Percentiles rank a stretch among this genome's conserved stretches.
Evolutionary conservation across 306 rosid genomes (phyloP).

Genomic region (Lagenaria siceraria): DNA sequence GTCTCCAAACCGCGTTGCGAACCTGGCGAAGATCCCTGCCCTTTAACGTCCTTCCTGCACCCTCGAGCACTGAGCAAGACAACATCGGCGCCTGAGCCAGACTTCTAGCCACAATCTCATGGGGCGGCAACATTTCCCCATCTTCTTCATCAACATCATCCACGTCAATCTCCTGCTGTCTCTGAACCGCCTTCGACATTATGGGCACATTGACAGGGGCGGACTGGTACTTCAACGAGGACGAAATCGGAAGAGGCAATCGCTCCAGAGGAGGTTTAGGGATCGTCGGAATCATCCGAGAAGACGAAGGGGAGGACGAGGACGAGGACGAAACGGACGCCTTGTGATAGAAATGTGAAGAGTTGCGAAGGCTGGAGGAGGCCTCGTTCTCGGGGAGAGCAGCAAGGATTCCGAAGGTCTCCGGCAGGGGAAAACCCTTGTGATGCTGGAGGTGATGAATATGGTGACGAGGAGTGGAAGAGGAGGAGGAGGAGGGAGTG

Average conservation of each 20-base stretch:
- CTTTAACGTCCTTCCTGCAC: constrained; percentile 70
- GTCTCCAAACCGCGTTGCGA: constrained; percentile 63
- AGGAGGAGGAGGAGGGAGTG: constrained; percentile 22
- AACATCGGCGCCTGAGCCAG: constrained; percentile 35
- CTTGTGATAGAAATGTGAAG: constrained; percentile 35
- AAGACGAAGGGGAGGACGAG: constrained; percentile 32
- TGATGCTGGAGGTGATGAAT: constrained; percentile 9
- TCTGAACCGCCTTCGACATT: constrained; percentile 25
- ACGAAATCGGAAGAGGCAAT: constrained; percentile 6
- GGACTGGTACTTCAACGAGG: constrained; percentile 46
- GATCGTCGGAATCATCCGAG: constrained; percentile 39
- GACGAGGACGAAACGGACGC: constrained; percentile 41
- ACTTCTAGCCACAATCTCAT: constrained; percentile 48
- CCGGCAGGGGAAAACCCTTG: constrained; percentile 26
- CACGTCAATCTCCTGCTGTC: constrained; percentile 18
- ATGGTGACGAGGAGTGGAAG: constrained; percentile 24
- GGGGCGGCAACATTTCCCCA: constrained; percentile 69
- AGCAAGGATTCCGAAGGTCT: constrained; percentile 73
- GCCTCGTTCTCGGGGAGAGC: constrained; percentile 55
- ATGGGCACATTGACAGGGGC: constrained; percentile 70
- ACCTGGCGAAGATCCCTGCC: constrained; percentile 59
- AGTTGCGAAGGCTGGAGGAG: constrained; percentile 14
- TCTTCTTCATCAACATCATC: constrained; percentile 18
- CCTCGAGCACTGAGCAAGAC: constrained; percentile 70
- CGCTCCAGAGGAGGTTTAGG: constrained; percentile 50